Evolutionary conservation across 371 early-diverging fungal genomes (phyloP).

Genomic region (Syncephalastrum sp.): DNA sequence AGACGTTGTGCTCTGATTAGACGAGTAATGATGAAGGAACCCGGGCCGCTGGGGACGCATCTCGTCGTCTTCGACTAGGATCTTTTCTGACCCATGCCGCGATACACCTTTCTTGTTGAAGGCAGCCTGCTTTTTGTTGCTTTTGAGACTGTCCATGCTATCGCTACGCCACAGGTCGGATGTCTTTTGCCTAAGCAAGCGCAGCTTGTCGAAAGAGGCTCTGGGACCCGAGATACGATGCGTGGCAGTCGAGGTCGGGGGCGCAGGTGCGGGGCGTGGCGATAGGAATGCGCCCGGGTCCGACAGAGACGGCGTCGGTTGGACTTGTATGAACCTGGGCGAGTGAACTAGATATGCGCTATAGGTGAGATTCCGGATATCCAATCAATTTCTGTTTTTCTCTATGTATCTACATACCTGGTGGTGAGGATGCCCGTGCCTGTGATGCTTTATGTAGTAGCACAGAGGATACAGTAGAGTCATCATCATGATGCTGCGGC

Average conservation of each 20-base stretch:
- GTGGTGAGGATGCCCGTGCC: not conserved
- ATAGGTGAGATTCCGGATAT: not conserved
- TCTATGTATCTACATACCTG: not conserved
- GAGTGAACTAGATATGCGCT: not conserved
- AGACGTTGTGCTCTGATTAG: no score
- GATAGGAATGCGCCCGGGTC: constrained; percentile 7
- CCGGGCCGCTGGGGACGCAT: no score
- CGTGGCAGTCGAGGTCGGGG: not conserved
- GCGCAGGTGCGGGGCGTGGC: constrained; percentile 6
- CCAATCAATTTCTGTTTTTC: not conserved
- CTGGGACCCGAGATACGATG: no score
- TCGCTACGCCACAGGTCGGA: no score
- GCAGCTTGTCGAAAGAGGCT: no score
- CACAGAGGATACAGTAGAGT: not conserved
- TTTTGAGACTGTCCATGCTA: no score
- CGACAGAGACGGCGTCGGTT: constrained; percentile 4
- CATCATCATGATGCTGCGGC: not conserved
- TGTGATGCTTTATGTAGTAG: constrained; percentile 1
- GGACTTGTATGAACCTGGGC: not conserved
- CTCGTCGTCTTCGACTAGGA: constrained; percentile 3
- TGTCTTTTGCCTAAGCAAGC: no score
- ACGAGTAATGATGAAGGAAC: no score
- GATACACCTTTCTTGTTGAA: no score
- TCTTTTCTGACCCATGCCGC: no score
- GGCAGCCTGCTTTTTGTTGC: no score